Base-by-base conservation (phyloP, 768 basidiomycete species). In the Pleurotus ostreatus region DNA sequence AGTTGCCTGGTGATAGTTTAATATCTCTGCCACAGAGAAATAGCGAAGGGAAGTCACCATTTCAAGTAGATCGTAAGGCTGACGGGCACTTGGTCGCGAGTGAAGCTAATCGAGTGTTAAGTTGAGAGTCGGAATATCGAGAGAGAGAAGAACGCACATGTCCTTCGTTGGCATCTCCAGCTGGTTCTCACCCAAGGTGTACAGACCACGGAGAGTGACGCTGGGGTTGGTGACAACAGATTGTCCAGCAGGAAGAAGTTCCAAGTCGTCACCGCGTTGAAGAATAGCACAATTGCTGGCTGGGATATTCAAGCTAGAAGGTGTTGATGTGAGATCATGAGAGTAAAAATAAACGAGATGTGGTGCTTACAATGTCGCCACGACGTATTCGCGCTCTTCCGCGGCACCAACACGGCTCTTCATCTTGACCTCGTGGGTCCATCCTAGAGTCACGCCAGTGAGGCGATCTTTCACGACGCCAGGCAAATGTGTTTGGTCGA, bases 151-250 rank as follows among this genome's bases (percentile, higher is more conserved):
- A 11, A 71, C 86, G 62, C 62, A 87, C 88, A 91, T 91, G 61
- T 91, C 89, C 70, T 92, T 92, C 6, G 89, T 92, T 2, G 90
- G 89, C 86, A 92, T 88, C 66, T 92, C 90, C 25, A 89, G 67
- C 67, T 92, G 90, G 62, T 88, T 90, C 67, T 92, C 91, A 25
- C 90, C 90, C 2, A 88, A 78, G 1, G 91, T 89, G 68, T 83
- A 92, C 16, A 92, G 62, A 2, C 89, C 89, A 55, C 90, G 86
- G 4, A 92, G 71, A 2, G 90, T 92, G 46, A 92, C 85, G 56
- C 85, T 90, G 3, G 91, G 89, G 63, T 89, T 87, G 9, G 90
- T 92, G 65, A 93, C 86, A 59, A 85, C 89, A 52, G 89, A 89
- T 65, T 93, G 91, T 1, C 91, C 91, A 40, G 91, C 91, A 47